phyloP scores from a whole-genome alignment of 202 grass and related monocot genomes.

The Panicum hallii region DNA sequence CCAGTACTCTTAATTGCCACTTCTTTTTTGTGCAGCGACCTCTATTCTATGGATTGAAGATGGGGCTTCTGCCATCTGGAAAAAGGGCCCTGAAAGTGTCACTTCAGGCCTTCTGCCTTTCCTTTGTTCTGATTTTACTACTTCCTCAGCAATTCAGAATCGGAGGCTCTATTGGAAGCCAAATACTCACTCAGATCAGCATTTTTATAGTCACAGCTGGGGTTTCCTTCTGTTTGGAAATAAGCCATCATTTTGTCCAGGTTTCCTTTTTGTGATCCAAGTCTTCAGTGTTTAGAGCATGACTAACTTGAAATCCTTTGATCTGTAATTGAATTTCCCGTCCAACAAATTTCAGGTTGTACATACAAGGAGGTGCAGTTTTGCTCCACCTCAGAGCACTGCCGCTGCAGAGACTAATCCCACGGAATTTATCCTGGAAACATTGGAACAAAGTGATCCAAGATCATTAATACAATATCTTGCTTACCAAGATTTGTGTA shows the following conservation, averaged over 20 bases:
- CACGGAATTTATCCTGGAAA: slow-evolving; percentile 80
- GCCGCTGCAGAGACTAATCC: slow-evolving; percentile 85
- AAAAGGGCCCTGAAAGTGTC: slow-evolving; percentile 79
- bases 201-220: slow-evolving; percentile 55
- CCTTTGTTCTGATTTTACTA: slow-evolving; percentile 53
- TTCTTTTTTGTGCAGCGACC: slow-evolving; percentile 68
- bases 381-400: slow-evolving; percentile 85
- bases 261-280: slow-evolving; percentile 39
- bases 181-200: slow-evolving; percentile 59
- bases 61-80: slow-evolving; percentile 70
- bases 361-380: slow-evolving; percentile 89
- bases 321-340: slow-evolving; percentile 1
- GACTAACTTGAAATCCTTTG: slow-evolving; percentile 28
- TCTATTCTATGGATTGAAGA: slow-evolving; percentile 94
- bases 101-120: slow-evolving; percentile 62
- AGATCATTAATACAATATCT: slow-evolving; percentile 84
- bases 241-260: slow-evolving; percentile 92
- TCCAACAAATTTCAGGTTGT: slow-evolving; percentile 66
- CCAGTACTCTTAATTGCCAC: slow-evolving; percentile 23
- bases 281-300: slow-evolving; percentile 34
- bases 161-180: slow-evolving; percentile 55
- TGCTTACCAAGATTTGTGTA: slow-evolving; percentile 90
- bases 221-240: slow-evolving; percentile 88
- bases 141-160: slow-evolving; percentile 68
- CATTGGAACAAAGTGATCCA: slow-evolving; percentile 76